A percentile compares a stretch with the other conserved stretches of the same genome.
Evolutionary conservation across 2,329 filamentous ascomycete genomes (phyloP).

Genomic region (Gliomastix tumulicola): DNA sequence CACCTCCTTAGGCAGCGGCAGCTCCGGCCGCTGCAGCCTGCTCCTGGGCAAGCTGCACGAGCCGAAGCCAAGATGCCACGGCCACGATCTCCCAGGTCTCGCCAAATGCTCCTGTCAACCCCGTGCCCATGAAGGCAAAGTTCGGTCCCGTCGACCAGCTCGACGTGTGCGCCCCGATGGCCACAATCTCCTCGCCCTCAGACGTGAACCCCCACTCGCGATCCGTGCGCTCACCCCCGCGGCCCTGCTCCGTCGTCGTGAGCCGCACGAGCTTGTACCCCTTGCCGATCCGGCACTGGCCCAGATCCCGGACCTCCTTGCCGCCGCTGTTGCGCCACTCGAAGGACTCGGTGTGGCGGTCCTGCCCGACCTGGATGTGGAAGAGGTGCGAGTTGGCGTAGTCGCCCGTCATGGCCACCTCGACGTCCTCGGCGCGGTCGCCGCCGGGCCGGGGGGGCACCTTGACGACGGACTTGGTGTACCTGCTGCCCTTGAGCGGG

Average conservation of each 20-base stretch:
- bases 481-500: neutral
- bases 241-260: neutral
- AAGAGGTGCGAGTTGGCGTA: constrained; percentile 1
- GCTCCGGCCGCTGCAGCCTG: neutral
- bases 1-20: too few species aligned
- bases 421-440: neutral
- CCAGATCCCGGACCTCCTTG: constrained; percentile 6
- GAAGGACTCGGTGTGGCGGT: constrained; percentile 3
- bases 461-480: neutral
- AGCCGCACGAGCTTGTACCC: constrained; percentile 10
- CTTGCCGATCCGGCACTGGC: neutral
- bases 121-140: constrained; percentile 8
- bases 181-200: constrained; percentile 10
- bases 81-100: constrained; percentile 4
- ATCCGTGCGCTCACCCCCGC: neutral
- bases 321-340: constrained; percentile 8
- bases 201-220: constrained; percentile 5
- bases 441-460: neutral
- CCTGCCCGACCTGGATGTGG: neutral
- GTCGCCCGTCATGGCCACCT: constrained; percentile 1
- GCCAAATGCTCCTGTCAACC: constrained; percentile 6
- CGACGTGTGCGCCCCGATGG: constrained; percentile 6
- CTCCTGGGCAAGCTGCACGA: neutral
- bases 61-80: constrained; percentile 1
- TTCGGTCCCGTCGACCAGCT: constrained; percentile 4